Evolutionary conservation across 306 rosid species (phyloP), one percentile per base, ranked within the genome.

Genomic region (Oxytropis ochrocephala): DNA sequence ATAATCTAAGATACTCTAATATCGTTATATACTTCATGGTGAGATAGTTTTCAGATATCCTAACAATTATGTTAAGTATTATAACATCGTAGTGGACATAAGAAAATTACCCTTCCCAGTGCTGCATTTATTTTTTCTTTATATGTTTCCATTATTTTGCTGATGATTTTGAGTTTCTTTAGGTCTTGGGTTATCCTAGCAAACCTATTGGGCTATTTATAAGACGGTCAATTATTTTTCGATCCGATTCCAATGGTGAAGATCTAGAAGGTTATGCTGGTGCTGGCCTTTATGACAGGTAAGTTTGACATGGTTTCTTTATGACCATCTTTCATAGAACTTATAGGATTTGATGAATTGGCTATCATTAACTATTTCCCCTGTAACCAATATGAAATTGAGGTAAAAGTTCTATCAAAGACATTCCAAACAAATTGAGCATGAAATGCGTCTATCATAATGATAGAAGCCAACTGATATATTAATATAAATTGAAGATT

Each of bases 251-350:
- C 81, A 94, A 94, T 35, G 99, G 99, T 39, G 99, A 94, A 86
- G 99, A 94, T 79, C 95, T 94, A 2, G 99, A 88, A 81, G 99
- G 99, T 39, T 94, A 94, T 84, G 99, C 99, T 18, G 99, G 99
- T 76, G 99, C 99, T 7, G 99, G 97, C 21, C 97, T 94, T 72
- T 94, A 94, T 59, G 99, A 94, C 87, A 94, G 99, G 99, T 94
- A 80, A 55, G 59, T 75, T 39, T 9, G 51, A 33, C 35, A 36
- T 51, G 72, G 21, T 18, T 38, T 66, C 70, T 8, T 30, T 18
- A 27, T 39, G 49, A 38, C 11, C 73, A 14, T 73, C 64, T 33
- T 72, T 19, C 1, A 12, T 62, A 48, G 49, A 77, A 32, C 21
- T 39, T 57, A 53, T 8, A 29, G 48, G 61, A 36, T 27, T 42